Conservation (phyloP, 768 basidiomycete species). For the Polyporus arcularius region DNA sequence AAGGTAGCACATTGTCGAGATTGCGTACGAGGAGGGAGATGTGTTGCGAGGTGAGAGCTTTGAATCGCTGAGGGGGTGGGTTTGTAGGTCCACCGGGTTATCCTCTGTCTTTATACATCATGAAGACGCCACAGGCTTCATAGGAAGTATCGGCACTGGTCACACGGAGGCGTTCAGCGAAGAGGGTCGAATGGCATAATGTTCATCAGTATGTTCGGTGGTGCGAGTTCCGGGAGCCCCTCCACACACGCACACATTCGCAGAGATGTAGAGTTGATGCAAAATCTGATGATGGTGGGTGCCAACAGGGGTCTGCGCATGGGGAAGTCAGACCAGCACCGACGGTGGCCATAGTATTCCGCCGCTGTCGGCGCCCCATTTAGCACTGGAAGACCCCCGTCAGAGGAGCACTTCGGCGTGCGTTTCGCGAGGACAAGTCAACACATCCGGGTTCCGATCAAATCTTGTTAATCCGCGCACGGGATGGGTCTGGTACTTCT, state of each 20-base stretch:
- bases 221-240: not conserved
- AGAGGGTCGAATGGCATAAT: not conserved
- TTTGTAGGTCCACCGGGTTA: not conserved
- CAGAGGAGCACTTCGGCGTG: too few species aligned
- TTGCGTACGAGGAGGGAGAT: not conserved
- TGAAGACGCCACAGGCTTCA: not conserved
- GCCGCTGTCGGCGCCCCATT: too few species aligned
- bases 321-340: too few species aligned
- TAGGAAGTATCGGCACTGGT: not conserved
- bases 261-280: not conserved
- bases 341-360: too few species aligned
- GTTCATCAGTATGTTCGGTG: not conserved
- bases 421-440: too few species aligned
- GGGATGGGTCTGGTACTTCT: too few species aligned
- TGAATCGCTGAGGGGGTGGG: not conserved
- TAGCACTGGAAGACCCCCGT: too few species aligned
- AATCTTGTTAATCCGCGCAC: too few species aligned
- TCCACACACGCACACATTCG: not conserved
- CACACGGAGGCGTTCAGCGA: not conserved
- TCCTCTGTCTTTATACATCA: not conserved
- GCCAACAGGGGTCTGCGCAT: not conserved
- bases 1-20: conserved; percentile 24
- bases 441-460: too few species aligned
- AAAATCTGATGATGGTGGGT: not conserved
- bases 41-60: not conserved